Evolutionary conservation across 2,329 filamentous ascomycete species (phyloP), one percentile per base, ranked within the genome.

Genomic region (Moelleriella libera): DNA sequence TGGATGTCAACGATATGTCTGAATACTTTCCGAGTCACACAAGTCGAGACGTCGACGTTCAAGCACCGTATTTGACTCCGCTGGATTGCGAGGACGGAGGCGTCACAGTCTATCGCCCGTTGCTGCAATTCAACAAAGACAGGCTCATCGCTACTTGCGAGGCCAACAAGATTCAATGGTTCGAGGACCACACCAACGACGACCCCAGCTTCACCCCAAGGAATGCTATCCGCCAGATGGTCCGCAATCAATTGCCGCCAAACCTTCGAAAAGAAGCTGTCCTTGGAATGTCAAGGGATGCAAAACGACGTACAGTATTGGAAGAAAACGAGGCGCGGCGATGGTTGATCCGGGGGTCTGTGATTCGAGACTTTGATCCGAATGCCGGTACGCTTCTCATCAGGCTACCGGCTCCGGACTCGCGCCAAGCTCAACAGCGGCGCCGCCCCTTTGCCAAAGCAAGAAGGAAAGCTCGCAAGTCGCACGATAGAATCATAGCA

Each of bases 131-230:
- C 58, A 68, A 73, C 50, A 94, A 97, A 65, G 71, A 78, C 45
- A 70, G 82, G 37, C 70, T 96, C n/a, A 72, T 83, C 42, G 77
- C 79, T 2, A 88, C 86, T 0, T 96, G 90, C 58, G 63, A 81
- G 51, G 69, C 74, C n/a, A 74, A 81, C 53, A 64, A 70, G 0
- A 66, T 94, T 8, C 65, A 68, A 1, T 97, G 87, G 84, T 85
- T 88, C 52, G 86, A 92, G 60, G 92, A 98, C 60, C 67, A 71
- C 41, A 96, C 89, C 2, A 98, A 98, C 58, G 63, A 70, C 12
- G 84, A 96, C 56, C 74, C 71, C 7, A 88, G 82, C 0, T 66
- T 94, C 49, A 95, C 92, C 0, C 65, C 74, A 43, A 78, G 92
- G 39, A 98, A 98, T 57, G 81, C 90, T 0, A 70, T 96, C 39